Conservation (phyloP, 73 alveolate genomes). For the Paramecium caudatum region DNA sequence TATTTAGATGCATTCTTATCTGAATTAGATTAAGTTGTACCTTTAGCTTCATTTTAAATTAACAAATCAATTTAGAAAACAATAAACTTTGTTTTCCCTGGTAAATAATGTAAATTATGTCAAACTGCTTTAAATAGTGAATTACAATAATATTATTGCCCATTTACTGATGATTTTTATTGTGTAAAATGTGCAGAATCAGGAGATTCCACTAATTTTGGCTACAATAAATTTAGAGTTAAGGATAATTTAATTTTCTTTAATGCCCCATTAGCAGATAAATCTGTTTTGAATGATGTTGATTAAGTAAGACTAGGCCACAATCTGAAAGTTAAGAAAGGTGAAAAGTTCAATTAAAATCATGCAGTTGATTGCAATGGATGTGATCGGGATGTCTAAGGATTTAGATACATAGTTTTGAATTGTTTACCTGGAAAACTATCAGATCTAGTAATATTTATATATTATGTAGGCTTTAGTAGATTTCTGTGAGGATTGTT, state of each 20-base stretch:
- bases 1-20: neutral
- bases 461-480: neutral
- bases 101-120: conserved; percentile 20
- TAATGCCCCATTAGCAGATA: conserved; percentile 9
- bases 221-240: conserved; percentile 9
- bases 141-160: conserved; percentile 2
- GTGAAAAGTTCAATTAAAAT: neutral
- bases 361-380: conserved; percentile 43
- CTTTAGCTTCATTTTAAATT: neutral
- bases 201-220: neutral
- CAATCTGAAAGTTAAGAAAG: neutral
- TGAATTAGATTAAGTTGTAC: neutral
- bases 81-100: conserved; percentile 9
- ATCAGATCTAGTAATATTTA: neutral
- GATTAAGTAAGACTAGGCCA: neutral
- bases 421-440: conserved; percentile 51
- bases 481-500: conserved; percentile 33
- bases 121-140: neutral
- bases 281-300: conserved; percentile 16
- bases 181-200: conserved; percentile 26
- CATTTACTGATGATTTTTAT: conserved; percentile 39
- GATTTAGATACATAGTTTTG: neutral
- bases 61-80: neutral
- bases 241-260: conserved; percentile 3
- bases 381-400: conserved; percentile 38